Evolutionary conservation across 805 yeast species (phyloP), one percentile per base, ranked within the genome.

Genomic region (Dipodascus geniculatus): DNA sequence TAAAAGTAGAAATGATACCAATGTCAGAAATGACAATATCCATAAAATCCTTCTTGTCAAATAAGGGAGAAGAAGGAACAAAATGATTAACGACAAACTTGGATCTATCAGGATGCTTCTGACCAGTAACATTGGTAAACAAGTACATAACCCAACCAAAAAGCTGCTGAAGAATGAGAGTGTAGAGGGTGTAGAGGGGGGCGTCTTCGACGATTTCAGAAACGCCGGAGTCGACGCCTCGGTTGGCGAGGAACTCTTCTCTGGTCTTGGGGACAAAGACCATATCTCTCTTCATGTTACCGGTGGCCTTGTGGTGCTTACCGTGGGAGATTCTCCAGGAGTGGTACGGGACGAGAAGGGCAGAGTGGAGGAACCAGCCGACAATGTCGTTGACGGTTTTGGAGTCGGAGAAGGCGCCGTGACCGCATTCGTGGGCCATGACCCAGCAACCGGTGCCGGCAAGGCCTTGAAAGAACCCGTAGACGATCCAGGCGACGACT

Each of bases 401-500:
- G 65, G 81, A 82, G 62, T 83, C 86, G 42, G 84, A 76, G 69
- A 87, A 87, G 22, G 95, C 95, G 61, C 81, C 84, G 68, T 87
- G 96, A 56, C 96, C 96, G 74, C 96, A 87, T 70, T 87, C 96
- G 69, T 87, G 96, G 52, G 95, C 93, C 71, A 87, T 65, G 51
- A 87, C 84, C 95, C 95, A 87, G 50, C 83, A 53, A 49, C 95
- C 95, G 28, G 89, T 82, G 55, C 82, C 82, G 56, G 84, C 78
- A 53, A 86, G 71, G 24, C 91, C 88, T 61, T 79, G 78, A 48
- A 71, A 64, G 53, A 75, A 63, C 19, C 80, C 68, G 64, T 84
- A 82, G 17, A 65, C 68, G 42, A 74, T 59, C 91, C 93, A 86
- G 50, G 78, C 76, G 4, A 71, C 65, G 55, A 76, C 75, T 58